phyloP scores from a whole-genome alignment of 805 yeast genomes.

The Starmerella tilneyi region DNA sequence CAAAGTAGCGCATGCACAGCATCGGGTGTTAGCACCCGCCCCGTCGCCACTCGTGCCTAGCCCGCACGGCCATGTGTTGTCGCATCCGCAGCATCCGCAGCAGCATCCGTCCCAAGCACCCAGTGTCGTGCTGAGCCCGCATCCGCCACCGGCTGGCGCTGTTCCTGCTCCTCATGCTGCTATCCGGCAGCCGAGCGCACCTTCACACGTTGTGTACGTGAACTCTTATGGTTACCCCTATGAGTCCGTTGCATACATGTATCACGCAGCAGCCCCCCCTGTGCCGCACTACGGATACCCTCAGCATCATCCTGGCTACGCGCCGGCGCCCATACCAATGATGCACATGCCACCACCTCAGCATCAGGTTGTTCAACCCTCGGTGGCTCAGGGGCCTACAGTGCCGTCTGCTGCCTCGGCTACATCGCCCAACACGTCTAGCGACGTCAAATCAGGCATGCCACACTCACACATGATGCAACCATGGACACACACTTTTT shows the following conservation, averaged over 20 bases:
- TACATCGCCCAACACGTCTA: background rate
- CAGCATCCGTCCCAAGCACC: background rate
- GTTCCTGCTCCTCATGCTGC: background rate
- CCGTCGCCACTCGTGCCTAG: background rate
- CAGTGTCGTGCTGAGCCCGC: background rate
- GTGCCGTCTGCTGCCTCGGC: too few species aligned
- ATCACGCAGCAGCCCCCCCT: background rate
- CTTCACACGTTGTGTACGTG: background rate
- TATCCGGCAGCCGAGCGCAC: background rate
- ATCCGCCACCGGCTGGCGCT: background rate
- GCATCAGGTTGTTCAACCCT: background rate
- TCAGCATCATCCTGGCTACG: constrained; percentile 1
- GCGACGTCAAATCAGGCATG: constrained; percentile 1
- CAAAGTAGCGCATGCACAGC: too few species aligned
- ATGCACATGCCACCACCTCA: constrained; percentile 1
- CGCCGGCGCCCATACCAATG: background rate
- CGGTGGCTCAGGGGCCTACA: background rate
- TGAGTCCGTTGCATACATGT: background rate
- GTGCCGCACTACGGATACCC: constrained; percentile 2
- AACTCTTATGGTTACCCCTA: background rate
- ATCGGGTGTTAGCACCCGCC: constrained; percentile 3
- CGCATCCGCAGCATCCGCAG: background rate
- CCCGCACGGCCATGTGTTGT: constrained; percentile 1
- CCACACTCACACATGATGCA: background rate
- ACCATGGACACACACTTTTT: constrained; percentile 8